Base-by-base conservation (phyloP, 768 basidiomycete species). In the Tubosaeta brunneosetosa region DNA sequence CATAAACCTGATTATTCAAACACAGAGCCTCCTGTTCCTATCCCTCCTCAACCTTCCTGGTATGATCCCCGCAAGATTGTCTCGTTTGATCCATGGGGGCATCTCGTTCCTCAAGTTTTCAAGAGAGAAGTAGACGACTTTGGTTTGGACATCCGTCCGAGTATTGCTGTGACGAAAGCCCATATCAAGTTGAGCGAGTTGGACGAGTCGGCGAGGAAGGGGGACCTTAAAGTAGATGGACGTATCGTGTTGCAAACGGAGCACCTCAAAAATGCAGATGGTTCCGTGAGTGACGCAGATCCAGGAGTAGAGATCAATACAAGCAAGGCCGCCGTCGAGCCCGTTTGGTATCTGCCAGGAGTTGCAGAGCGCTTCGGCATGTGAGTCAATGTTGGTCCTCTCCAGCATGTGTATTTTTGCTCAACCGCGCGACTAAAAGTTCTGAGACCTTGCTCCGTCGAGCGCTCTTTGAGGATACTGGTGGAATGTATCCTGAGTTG, bases 111-210 rank as follows among this genome's bases (percentile, higher is more conserved):
- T 4, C 78, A 78, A 26, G 80, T 86, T 0, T 94, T 85, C 72
- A 74, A 73, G 48, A 71, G 71, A 40, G 82, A 86, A 66, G 72
- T 80, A 26, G 82, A 86, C 36, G 78, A 77, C 38, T 68, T 74
- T 46, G 88, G 88, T 0, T 71, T 97, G 51, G 94, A 98, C 67
- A 77, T 94, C 34, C 75, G 94, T 14, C 95, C 95, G 1, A 94
- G 91, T 50, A 97, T 98, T 60, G 88, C 92, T 1, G 82, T 95
- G 47, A 98, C 95, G 10, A 86, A 84, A 55, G 88, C 94, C 0
- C 94, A 97, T 66, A 83, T 98, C 76, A 97, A 97, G 77, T 78
- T 98, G 68, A 85, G 83, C 67, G 95, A 98, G 72, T 74, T 98
- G 46, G 95, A 97, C 68, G 89, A 90, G 45, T 76, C 84, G 1